Base-by-base conservation (phyloP, 1,139 yeast genomes). In the Ogataea hybrid region DNA sequence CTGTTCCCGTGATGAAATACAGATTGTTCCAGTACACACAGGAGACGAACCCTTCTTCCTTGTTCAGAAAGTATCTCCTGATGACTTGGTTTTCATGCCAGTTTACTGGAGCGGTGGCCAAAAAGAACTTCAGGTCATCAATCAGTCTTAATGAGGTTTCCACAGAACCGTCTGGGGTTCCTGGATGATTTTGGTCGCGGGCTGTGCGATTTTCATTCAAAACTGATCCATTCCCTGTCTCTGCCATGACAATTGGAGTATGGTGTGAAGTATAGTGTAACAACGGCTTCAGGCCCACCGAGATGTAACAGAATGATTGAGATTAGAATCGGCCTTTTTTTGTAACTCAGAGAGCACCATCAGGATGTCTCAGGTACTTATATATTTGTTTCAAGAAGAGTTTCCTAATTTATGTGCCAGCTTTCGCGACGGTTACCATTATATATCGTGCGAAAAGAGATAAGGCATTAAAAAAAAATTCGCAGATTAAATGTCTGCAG, bases 11-110 rank as follows among this genome's bases (percentile, higher is more conserved):
- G 39, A 92, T 77, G 63, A 86, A 89, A 61, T 85, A 92, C 15
- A 90, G 70, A 59, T 87, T 86, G 56, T 88, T 86, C 97, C 97
- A 92, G 56, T 75, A 84, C 2, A 92, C 90, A 64, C 98, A 92
- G 43, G 92, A 81, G 8, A 92, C 94, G 54, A 84, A 84, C 0
- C 94, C 94, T 63, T 90, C 97, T 50, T 87, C 95, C 49, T 83
- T 84, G 52, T 89, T 90, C 40, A 92, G 68, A 58, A 84, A 85
- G 62, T 87, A 90, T 43, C 96, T 72, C 58, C 96, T 72, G 42
- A 90, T 86, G 36, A 87, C 85, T 62, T 90, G 97, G 56, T 84
- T 84, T 47, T 82, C 87, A 59, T 83, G 90, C 95, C 97, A 90
- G 59, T 84, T 85, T 2, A 94, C 94, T 0, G 98, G 97, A 0